These are phyloP conservation scores for Xylaria hypoxylon DNA, from an alignment of 2,329 filamentous ascomycete species.

Conservation along the genomic window DNA sequence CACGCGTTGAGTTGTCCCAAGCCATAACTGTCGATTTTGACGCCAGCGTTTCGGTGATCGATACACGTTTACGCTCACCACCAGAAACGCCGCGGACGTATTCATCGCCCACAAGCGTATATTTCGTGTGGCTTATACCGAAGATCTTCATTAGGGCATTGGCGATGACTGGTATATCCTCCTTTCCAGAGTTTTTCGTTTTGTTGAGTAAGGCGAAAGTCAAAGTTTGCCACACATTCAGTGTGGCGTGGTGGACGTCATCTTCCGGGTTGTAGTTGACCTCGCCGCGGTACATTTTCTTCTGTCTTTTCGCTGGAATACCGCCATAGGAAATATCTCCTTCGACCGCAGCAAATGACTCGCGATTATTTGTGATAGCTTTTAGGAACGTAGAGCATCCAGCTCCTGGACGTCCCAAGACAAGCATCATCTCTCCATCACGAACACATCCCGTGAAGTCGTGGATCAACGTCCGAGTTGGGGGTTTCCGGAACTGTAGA, in stretches of 20 bases:
- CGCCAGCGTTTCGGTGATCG: conserved; percentile 80
- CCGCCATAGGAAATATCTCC: conserved; percentile 80
- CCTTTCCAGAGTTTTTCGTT: conserved; percentile 73
- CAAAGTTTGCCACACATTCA: conserved; percentile 83
- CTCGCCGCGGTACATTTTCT: conserved; percentile 77
- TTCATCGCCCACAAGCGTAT: conserved; percentile 81
- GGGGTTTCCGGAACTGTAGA: conserved; percentile 43
- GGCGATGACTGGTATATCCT: conserved; percentile 75
- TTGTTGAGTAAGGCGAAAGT: conserved; percentile 81
- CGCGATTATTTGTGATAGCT: conserved; percentile 76
- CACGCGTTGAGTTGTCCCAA: conserved; percentile 85
- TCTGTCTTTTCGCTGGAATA: conserved; percentile 74
- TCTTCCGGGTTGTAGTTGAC: conserved; percentile 84
- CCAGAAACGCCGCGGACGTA: conserved; percentile 79
- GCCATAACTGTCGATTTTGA: conserved; percentile 79
- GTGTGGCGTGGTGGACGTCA: conserved; percentile 77
- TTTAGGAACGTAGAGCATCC: conserved; percentile 84
- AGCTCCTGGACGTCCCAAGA: conserved; percentile 76
- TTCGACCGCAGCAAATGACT: conserved; percentile 72
- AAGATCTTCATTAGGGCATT: conserved; percentile 81
- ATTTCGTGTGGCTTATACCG: conserved; percentile 78
- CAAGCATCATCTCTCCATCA: conserved; percentile 77
- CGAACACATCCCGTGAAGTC: conserved; percentile 76
- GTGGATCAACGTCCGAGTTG: conserved; percentile 63
- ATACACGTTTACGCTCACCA: conserved; percentile 83